Percentiles rank a stretch among this genome's conserved stretches.
These are phyloP conservation scores for sorghum (Sorghum bicolor) DNA, from an alignment of 176 grass and related monocot species.

Conservation along the genomic window DNA sequence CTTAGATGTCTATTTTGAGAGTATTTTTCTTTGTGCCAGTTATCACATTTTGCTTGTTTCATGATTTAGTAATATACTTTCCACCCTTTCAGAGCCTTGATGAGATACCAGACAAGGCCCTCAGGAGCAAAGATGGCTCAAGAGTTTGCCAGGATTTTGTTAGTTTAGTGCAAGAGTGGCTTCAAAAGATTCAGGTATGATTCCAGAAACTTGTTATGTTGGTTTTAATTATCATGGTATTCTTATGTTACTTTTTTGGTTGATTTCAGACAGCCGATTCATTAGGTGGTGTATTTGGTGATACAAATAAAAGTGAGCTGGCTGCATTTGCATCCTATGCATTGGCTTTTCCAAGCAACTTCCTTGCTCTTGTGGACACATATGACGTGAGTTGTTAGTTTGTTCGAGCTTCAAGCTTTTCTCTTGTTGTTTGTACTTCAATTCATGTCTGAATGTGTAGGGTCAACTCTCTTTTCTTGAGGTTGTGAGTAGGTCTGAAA, in stretches of 20 bases:
- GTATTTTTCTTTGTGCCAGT: not conserved
- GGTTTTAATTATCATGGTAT: constrained; percentile 8
- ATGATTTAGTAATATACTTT: constrained; percentile 18
- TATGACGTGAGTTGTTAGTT: constrained; percentile 82
- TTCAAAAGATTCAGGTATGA: constrained; percentile 77
- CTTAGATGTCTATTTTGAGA: constrained; percentile 18
- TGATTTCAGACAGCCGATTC: constrained; percentile 58
- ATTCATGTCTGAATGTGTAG: constrained; percentile 22
- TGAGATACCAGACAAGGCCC: constrained; percentile 68
- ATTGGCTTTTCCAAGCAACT: constrained; percentile 90
- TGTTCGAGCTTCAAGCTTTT: constrained; percentile 14
- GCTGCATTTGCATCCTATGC: constrained; percentile 93
- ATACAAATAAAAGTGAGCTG: constrained; percentile 96
- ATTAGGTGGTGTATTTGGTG: constrained; percentile 62
- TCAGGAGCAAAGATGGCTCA: constrained; percentile 69
- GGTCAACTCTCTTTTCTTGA: not conserved
- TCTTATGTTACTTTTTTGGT: constrained; percentile 24
- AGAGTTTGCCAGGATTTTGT: constrained; percentile 72
- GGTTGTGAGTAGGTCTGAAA: not conserved
- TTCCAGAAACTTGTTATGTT: constrained; percentile 10
- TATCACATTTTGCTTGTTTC: not conserved
- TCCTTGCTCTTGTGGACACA: constrained; percentile 93
- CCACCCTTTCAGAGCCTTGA: constrained; percentile 57
- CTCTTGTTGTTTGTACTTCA: not conserved
- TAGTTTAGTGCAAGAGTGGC: constrained; percentile 69